A percentile compares a stretch with the other conserved stretches of the same genome.
phyloP scores from a whole-genome alignment of 2,329 filamentous ascomycete species.

The Diplodia mutila region DNA sequence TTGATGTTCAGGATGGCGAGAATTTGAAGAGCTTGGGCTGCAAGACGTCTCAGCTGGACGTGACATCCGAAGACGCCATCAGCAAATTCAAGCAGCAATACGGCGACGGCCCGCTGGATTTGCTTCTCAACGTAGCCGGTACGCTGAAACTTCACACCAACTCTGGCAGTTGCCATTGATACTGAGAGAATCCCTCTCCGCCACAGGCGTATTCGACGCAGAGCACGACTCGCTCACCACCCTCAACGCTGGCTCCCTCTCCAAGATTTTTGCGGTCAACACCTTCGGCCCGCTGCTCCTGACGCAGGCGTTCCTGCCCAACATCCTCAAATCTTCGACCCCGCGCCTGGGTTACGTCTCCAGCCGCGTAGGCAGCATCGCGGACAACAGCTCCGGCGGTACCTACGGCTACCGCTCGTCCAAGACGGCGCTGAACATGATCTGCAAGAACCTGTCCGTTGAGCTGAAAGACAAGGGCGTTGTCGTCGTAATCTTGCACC shows the following conservation, averaged over 20 bases:
- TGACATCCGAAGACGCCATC: constrained; percentile 42
- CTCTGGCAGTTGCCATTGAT: neutral
- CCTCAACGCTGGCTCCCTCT: constrained; percentile 37
- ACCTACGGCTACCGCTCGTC: constrained; percentile 50
- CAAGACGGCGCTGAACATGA: constrained; percentile 51
- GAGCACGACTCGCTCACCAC: constrained; percentile 41
- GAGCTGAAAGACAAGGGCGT: constrained; percentile 47
- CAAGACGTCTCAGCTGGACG: constrained; percentile 39
- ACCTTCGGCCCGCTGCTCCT: constrained; percentile 51
- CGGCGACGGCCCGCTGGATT: constrained; percentile 38
- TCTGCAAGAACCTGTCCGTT: constrained; percentile 50
- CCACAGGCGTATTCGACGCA: constrained; percentile 39
- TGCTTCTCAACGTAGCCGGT: constrained; percentile 46
- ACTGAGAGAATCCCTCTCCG: neutral
- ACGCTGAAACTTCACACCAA: neutral
- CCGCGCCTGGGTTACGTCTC: constrained; percentile 49
- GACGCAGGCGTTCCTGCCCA: constrained; percentile 50
- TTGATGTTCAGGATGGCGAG: constrained; percentile 36
- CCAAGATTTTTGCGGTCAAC: constrained; percentile 49
- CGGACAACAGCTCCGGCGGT: constrained; percentile 49
- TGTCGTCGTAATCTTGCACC: constrained; percentile 49
- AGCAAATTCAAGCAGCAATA: constrained; percentile 37
- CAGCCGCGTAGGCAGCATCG: constrained; percentile 49
- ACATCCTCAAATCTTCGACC: constrained; percentile 38
- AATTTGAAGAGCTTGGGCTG: constrained; percentile 39